Base-by-base conservation (phyloP, 345 rosid species). In the Mercurialis annua region DNA sequence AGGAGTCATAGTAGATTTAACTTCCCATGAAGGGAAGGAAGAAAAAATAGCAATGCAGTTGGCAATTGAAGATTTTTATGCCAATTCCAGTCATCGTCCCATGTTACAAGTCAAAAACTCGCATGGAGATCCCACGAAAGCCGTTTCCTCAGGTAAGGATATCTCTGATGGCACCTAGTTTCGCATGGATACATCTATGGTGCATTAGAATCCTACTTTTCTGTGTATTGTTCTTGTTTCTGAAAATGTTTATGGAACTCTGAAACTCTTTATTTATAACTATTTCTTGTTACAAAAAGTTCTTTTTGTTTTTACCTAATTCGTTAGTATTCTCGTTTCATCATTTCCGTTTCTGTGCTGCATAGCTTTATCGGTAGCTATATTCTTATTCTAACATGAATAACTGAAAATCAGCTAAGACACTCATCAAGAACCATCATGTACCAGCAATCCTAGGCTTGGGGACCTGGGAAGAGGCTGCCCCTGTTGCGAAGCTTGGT, bases 21-120 rank as follows among this genome's bases (percentile, higher is more conserved):
- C 46, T 10, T 38, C 77, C 14, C 65, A 77, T 0, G 69, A 24
- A 16, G 82, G 79, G 6, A 72, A 60, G 43, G 80, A 72, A 57
- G 77, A 68, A 49, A 62, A 18, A 21, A 63, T 62, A 0, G 77
- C 77, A 24, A 59, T 69, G 62, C 57, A 63, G 34, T 54, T 72
- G 48, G 75, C 79, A 23, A 18, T 72, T 12, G 43, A 79, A 1
- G 74, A 72, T 17, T 72, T 72, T 24, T 38, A 46, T 58, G 15
- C 17, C 2, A 48, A 43, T 2, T 3, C 3, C 15, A 46, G 54
- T 33, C 36, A 29, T 16, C 51, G 65, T 16, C 72, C 63, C 10
- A 10, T 12, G 16, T 48, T 72, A 5, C 56, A 1, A 17, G 16
- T 71, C 33, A 46, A 17, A 10, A 24, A 56, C 65, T 71, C 82